Evolutionary conservation across 2,329 filamentous ascomycete genomes (phyloP), one percentile per base, ranked within the genome.

Genomic region (Hypoxylon sp.): DNA sequence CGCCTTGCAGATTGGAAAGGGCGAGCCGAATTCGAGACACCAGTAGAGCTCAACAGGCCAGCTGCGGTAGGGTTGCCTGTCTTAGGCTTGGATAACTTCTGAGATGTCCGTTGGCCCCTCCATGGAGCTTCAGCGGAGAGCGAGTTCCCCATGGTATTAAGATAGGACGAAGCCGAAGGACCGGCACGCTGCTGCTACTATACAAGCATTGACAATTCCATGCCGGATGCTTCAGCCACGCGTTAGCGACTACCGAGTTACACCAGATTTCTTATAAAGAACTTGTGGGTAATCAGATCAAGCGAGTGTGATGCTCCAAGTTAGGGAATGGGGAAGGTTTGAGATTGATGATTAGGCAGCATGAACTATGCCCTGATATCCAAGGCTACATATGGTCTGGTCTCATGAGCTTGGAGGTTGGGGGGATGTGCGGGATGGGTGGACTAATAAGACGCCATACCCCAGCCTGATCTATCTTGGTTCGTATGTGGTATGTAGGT

Each of bases 31-130:
- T 76, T 80, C 67, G 77, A 78, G 72, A 74, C 73, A 66, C 75
- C 76, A 71, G 75, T 78, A 60, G 79, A 70, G 76, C 76, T 81
- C 73, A 82, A 78, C 76, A 83, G 79, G 70, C 80, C 80, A 78
- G 81, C 78, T 78, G 82, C 78, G 59, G 79, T 77, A 77, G 79
- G 79, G 70, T 78, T 82, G 61, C 78, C 79, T 37, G 80, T 82
- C 66, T 81, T 83, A 66, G 84, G 82, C 75, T 88, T 88, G 56
- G 83, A 85, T 67, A 88, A 81, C 79, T 83, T 87, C 70, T 86
- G 83, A 75, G 83, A 77, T 60, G 78, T 64, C 73, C 76, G 79
- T 65, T 76, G 78, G 69, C 73, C 72, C 66, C 74, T 79, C 76
- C 63, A 75, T 67, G 79, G 77, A 75, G 80, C 80, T 77, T 85